Conservation (phyloP, 495 filamentous ascomycete species). For the Jackrogersella multiformis region DNA sequence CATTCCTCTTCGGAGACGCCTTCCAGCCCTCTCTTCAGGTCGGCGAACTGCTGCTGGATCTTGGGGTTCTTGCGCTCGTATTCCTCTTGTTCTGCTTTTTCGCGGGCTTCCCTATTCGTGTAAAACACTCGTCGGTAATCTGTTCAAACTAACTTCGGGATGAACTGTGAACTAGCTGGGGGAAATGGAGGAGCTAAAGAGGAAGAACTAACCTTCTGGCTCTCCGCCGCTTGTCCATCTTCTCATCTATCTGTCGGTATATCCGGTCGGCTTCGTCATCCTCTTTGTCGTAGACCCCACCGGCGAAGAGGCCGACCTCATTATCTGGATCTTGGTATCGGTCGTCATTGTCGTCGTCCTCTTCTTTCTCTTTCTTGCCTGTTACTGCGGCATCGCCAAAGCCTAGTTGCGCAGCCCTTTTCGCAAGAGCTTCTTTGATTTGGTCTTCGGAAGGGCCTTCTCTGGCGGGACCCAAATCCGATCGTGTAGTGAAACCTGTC, state of each 20-base stretch:
- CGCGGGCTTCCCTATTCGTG: slow-evolving; percentile 90
- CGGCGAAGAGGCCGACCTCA: slow-evolving; percentile 93
- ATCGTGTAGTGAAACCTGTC: slow-evolving; percentile 97
- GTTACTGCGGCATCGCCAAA: slow-evolving; percentile 76
- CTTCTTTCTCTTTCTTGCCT: slow-evolving; percentile 84
- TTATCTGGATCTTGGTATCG: slow-evolving; percentile 97
- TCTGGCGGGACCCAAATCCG: slow-evolving; percentile 93
- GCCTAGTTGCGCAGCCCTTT: slow-evolving; percentile 86
- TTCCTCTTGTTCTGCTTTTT: slow-evolving; percentile 87
- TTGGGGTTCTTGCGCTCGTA: slow-evolving; percentile 98
- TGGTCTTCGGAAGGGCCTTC: slow-evolving; percentile 98
- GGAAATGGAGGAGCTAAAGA: slow-evolving; percentile 33
- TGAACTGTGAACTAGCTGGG: slow-evolving; percentile 70
- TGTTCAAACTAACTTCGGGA: slow-evolving; percentile 75
- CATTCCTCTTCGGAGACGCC: slow-evolving; percentile 95
- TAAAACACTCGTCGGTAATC: slow-evolving; percentile 79
- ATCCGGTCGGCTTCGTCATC: slow-evolving; percentile 97
- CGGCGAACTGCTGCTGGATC: slow-evolving; percentile 98
- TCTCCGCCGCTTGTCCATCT: slow-evolving; percentile 89
- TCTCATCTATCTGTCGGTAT: slow-evolving; percentile 94
- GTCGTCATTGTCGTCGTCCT: slow-evolving; percentile 80
- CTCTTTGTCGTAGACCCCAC: slow-evolving; percentile 91
- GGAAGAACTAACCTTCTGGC: slow-evolving; percentile 82
- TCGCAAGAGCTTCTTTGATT: slow-evolving; percentile 95
- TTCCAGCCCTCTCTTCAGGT: slow-evolving; percentile 88